A percentile compares a stretch with the other conserved stretches of the same genome.
phyloP scores from a whole-genome alignment of 768 basidiomycete species.

The Dentipellis sp. region DNA sequence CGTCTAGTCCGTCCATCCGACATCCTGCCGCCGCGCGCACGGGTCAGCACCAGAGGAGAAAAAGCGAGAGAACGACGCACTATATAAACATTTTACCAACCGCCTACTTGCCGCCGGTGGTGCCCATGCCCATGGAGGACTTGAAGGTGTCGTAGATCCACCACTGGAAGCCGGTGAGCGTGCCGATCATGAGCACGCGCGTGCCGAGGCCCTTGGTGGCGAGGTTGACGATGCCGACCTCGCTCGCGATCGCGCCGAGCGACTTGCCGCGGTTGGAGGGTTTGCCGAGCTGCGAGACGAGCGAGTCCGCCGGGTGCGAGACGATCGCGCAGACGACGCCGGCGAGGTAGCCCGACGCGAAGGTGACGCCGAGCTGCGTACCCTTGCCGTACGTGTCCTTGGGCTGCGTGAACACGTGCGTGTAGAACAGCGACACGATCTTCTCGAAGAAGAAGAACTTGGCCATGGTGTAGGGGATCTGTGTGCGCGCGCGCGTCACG shows the following conservation, averaged over 20 bases:
- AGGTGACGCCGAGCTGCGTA: slow-evolving; percentile 84
- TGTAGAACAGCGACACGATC: slow-evolving; percentile 82
- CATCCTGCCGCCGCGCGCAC: neutral
- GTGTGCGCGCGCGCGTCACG: slow-evolving; percentile 6
- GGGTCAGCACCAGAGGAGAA: neutral
- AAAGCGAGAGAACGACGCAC: neutral
- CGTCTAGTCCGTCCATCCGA: neutral
- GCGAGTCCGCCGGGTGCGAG: slow-evolving; percentile 91
- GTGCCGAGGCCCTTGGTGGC: slow-evolving; percentile 85
- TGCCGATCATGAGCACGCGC: slow-evolving; percentile 71
- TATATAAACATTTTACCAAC: neutral
- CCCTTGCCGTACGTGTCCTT: slow-evolving; percentile 72
- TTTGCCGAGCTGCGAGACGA: slow-evolving; percentile 93
- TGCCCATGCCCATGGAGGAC: slow-evolving; percentile 74
- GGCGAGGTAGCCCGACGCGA: slow-evolving; percentile 87
- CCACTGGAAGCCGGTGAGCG: slow-evolving; percentile 66
- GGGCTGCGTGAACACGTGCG: slow-evolving; percentile 72
- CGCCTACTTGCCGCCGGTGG: slow-evolving; percentile 78
- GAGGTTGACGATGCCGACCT: slow-evolving; percentile 55
- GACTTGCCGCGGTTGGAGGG: slow-evolving; percentile 75
- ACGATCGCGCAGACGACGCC: slow-evolving; percentile 95
- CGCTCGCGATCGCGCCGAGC: slow-evolving; percentile 57
- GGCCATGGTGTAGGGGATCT: slow-evolving; percentile 99
- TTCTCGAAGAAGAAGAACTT: slow-evolving; percentile 97
- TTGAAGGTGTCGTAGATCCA: slow-evolving; percentile 93